Evolutionary conservation across 768 basidiomycete genomes (phyloP).

Genomic region (Paxillus involutus): DNA sequence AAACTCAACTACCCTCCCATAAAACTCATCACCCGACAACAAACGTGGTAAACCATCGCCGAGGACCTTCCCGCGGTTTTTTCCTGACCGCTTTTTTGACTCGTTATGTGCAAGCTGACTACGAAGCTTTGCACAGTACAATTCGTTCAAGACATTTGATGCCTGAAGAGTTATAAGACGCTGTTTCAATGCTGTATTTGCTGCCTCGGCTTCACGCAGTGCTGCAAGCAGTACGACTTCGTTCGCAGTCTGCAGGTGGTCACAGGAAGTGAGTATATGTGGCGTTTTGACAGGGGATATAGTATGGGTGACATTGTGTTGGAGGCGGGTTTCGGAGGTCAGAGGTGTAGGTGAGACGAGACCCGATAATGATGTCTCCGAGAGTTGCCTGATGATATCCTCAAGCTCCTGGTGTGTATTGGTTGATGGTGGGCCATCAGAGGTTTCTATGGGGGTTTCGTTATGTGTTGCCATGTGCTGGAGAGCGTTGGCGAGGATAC

Average conservation of each 20-base stretch:
- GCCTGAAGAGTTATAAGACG: background rate
- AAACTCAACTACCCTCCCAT: slow-evolving; percentile 6
- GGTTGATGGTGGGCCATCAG: no score
- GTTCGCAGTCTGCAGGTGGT: background rate
- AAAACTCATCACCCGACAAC: slow-evolving; percentile 2
- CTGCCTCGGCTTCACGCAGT: background rate
- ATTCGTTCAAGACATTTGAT: slow-evolving; percentile 4
- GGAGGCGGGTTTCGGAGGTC: background rate
- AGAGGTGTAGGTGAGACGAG: background rate
- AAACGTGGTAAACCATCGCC: background rate
- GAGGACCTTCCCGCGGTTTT: background rate
- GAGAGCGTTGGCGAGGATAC: no score
- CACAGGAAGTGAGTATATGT: background rate
- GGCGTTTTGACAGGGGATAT: background rate
- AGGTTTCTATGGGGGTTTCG: no score
- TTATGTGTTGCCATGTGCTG: no score
- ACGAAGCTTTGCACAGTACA: slow-evolving; percentile 1
- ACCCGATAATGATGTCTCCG: slow-evolving; percentile 3
- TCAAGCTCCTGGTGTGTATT: no score
- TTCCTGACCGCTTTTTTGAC: background rate
- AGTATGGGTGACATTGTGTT: background rate
- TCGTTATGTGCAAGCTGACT: slow-evolving; percentile 2
- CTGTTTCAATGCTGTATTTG: background rate
- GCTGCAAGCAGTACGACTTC: background rate
- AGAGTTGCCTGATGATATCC: no score